A percentile compares a stretch with the other conserved stretches of the same genome.
Evolutionary conservation across 2,329 filamentous ascomycete species (phyloP).

Genomic region (Hypomyces rosellus): DNA sequence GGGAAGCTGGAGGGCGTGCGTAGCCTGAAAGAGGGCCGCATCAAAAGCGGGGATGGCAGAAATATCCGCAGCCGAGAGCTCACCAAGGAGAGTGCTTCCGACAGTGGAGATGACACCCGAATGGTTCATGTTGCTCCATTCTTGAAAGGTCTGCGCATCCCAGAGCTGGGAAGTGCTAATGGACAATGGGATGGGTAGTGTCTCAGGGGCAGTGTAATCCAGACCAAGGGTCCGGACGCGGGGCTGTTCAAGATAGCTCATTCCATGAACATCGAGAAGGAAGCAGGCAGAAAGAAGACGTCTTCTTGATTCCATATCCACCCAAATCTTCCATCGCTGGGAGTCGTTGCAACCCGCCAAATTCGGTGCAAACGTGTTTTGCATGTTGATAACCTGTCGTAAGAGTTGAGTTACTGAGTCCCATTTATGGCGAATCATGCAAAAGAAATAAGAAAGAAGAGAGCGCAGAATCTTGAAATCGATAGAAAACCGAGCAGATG

Average conservation of each 20-base stretch:
- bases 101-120: constrained; percentile 22
- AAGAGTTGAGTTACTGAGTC: constrained; percentile 20
- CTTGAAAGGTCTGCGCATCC: constrained; percentile 38
- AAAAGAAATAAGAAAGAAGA: no score
- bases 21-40: constrained; percentile 33
- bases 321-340: constrained; percentile 46
- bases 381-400: constrained; percentile 34
- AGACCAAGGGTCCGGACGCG: constrained; percentile 28
- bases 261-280: constrained; percentile 49
- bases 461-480: not conserved
- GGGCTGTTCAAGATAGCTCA: constrained; percentile 48
- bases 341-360: constrained; percentile 20
- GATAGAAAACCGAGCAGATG: not conserved
- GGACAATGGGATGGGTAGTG: constrained; percentile 41
- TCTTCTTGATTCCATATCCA: constrained; percentile 45
- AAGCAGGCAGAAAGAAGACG: constrained; percentile 52
- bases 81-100: constrained; percentile 25
- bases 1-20: constrained; percentile 33
- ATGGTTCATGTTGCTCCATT: constrained; percentile 38
- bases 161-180: constrained; percentile 40
- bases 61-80: constrained; percentile 31
- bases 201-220: constrained; percentile 28
- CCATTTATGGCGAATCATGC: not conserved
- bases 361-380: constrained; percentile 21
- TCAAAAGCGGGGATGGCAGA: constrained; percentile 33